Base-by-base conservation (phyloP, 2,329 filamentous ascomycete genomes). In the Sphaerostilbella broomeana region DNA sequence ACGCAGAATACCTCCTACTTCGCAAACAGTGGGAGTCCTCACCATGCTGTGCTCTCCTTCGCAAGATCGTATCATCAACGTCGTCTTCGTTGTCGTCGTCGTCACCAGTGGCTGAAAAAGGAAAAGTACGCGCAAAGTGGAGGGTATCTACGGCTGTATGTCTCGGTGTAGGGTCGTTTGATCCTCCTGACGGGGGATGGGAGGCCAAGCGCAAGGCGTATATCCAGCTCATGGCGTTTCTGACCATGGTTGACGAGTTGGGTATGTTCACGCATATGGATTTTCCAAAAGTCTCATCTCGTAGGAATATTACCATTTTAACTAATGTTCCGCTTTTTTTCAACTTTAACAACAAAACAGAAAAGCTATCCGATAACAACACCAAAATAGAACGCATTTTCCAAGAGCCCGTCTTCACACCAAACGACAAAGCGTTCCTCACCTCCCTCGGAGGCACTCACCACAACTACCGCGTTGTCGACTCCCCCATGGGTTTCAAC, bases 161-260 rank as follows among this genome's bases (percentile, higher is more conserved):
- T 43, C 62, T 79, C 5, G 75, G 75, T 0, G 56, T 73, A 2
- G 75, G 75, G 2, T 65, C 71, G 0, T 77, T 77, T 44, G 71
- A 77, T 35, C 70, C 72, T 2, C 55, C 58, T 3, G 66, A 72
- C 30, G 67, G 63, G 1, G 63, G 61, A 0, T 68, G 62, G 59
- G 63, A 67, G n/a, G 59, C 61, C 2, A 67, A 65, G 45, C 58
- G 67, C 34, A 62, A 62, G 3, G 64, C 71, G 1, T 71, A 71
- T 44, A 50, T 71, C 27, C 75, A 81, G 52, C 63, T 77, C 1
- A 64, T 65, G 18, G 74, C 71, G 2, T 75, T 80, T 46, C 48
- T 69, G 13, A 48, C 58, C 28, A 61, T 79, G 8, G 64, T 75
- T 2, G 57, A 64, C 2, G 49, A 59, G 11, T 34, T 76, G 1